These are phyloP conservation scores for Fusarium veterinarium DNA, from an alignment of 2,329 filamentous ascomycete genomes.

Conservation along the genomic window DNA sequence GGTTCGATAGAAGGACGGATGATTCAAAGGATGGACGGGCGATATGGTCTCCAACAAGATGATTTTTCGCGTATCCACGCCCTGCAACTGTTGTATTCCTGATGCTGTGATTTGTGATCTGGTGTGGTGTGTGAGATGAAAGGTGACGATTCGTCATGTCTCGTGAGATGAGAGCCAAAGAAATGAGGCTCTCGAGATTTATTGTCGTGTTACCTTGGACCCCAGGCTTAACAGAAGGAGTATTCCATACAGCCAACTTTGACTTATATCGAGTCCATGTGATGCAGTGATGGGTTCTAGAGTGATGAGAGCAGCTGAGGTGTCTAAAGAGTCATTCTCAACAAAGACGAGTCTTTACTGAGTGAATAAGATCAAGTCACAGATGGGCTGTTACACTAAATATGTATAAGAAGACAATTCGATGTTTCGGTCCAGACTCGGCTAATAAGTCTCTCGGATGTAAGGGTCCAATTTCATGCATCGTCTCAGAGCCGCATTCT, in stretches of 20 bases:
- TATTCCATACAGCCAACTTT: not conserved
- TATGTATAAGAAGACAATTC: constrained; percentile 28
- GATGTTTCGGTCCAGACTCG: constrained; percentile 42
- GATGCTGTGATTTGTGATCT: not conserved
- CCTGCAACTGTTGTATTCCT: not conserved
- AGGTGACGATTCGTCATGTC: not conserved
- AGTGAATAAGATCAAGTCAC: not conserved
- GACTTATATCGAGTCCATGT: not conserved
- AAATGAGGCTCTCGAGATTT: not conserved
- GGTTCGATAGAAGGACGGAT: constrained; percentile 41
- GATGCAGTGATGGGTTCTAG: not conserved
- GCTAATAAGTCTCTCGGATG: constrained; percentile 41
- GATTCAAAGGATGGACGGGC: constrained; percentile 41
- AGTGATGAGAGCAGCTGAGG: not conserved
- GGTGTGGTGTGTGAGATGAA: no score
- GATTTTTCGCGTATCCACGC: constrained; percentile 34
- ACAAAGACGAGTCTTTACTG: no score
- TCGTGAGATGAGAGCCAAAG: not conserved
- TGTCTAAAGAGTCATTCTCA: not conserved
- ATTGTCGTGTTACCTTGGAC: no score
- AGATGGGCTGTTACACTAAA: constrained; percentile 1
- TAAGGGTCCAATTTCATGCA: constrained; percentile 33
- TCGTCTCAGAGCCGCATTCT: constrained; percentile 3
- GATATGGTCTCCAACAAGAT: constrained; percentile 44
- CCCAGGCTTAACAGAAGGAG: not conserved